phyloP scores from a whole-genome alignment of 768 basidiomycete species.

The Holtermannia corniformis region DNA sequence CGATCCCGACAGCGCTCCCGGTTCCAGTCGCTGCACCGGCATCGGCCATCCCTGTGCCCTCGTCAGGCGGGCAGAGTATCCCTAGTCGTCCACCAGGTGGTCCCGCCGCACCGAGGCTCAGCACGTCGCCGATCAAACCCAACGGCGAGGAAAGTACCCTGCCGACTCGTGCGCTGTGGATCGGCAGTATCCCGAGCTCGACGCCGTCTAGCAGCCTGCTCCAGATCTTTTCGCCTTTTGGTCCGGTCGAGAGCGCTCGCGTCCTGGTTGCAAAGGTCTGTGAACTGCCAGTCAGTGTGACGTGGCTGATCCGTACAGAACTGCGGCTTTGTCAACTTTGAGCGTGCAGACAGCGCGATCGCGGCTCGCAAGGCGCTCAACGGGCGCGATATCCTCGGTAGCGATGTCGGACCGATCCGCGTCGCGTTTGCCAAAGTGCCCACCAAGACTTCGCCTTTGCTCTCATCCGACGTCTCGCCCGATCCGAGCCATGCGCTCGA shows the following conservation, averaged over 20 bases:
- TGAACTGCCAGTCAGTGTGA: constrained; percentile 52
- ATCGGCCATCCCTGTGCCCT: constrained; percentile 9
- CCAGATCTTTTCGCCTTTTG: constrained; percentile 94
- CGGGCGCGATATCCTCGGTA: constrained; percentile 88
- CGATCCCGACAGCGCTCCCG: background rate
- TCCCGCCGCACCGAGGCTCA: background rate
- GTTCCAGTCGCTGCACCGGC: constrained; percentile 4
- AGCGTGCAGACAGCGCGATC: constrained; percentile 92
- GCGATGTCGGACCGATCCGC: constrained; percentile 90
- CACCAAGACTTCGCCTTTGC: constrained; percentile 50
- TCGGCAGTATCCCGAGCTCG: constrained; percentile 90
- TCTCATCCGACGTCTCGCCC: constrained; percentile 12
- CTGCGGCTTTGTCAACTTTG: constrained; percentile 70
- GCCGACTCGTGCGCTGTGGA: constrained; percentile 93
- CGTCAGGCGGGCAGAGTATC: constrained; percentile 9
- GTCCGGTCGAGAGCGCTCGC: constrained; percentile 91
- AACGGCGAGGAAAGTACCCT: constrained; percentile 64
- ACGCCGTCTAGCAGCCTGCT: constrained; percentile 91
- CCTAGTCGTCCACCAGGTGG: constrained; percentile 6
- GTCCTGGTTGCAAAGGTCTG: constrained; percentile 93
- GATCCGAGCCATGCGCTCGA: constrained; percentile 39
- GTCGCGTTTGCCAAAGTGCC: constrained; percentile 97
- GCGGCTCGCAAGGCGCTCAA: constrained; percentile 91
- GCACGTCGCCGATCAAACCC: constrained; percentile 11
- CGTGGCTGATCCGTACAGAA: constrained; percentile 7